phyloP scores from a whole-genome alignment of 148 eudicot genomes.

The Rhododendron williamsianum region DNA sequence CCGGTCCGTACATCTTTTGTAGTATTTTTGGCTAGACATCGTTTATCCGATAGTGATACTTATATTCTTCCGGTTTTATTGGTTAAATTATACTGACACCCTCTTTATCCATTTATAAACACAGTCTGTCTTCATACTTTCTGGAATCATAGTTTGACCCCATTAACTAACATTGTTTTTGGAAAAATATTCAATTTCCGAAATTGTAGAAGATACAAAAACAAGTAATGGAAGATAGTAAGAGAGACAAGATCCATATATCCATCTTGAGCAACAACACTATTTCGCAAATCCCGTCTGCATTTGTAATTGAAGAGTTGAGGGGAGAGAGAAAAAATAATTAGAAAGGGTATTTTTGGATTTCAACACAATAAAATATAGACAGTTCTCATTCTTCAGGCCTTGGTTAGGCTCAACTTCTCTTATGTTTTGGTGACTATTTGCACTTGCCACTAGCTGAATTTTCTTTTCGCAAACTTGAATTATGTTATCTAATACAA shows the following conservation, averaged over 20 bases:
- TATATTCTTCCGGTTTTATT: not conserved
- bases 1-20: not conserved
- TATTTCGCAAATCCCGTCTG: not conserved
- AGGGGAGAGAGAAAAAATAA: not conserved
- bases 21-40: not conserved
- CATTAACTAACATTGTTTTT: not conserved
- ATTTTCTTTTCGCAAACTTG: no score
- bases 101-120: not conserved
- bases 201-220: not conserved
- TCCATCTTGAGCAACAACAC: not conserved
- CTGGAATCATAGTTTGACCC: not conserved
- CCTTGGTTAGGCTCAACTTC: not conserved
- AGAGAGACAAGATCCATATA: not conserved
- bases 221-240: not conserved
- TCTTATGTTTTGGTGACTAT: not conserved
- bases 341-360: not conserved
- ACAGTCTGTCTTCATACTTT: not conserved
- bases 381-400: not conserved
- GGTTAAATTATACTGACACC: not conserved
- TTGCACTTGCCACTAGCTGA: not conserved
- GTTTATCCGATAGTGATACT: not conserved
- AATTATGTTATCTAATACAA: no score
- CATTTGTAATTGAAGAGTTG: not conserved
- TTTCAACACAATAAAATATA: not conserved
- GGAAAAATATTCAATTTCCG: not conserved